Evolutionary conservation across 2,329 filamentous ascomycete species (phyloP).

Genomic region (Colletotrichum lupini): DNA sequence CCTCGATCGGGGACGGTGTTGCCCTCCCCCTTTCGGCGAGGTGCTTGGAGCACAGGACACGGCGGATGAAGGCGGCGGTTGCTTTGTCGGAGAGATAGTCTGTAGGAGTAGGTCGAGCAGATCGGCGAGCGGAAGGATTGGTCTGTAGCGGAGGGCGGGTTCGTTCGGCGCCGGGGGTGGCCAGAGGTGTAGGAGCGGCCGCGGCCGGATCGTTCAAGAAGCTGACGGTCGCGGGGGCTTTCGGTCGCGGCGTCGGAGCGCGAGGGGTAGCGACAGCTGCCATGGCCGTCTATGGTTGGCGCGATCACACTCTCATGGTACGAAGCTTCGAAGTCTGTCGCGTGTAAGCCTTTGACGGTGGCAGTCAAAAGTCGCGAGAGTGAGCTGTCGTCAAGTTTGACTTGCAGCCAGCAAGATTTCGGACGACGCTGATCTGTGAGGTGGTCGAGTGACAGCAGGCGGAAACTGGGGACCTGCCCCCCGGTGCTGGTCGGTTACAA

Average conservation of each 20-base stretch:
- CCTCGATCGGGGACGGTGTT: conserved; percentile 74
- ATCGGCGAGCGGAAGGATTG: conserved; percentile 39
- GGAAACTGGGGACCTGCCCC: conserved; percentile 26
- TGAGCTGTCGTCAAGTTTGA: conserved; percentile 37
- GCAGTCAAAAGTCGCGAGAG: background rate
- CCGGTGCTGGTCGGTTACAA: conserved; percentile 20
- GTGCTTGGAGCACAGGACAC: conserved; percentile 83
- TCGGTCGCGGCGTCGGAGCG: conserved; percentile 38
- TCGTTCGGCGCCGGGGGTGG: conserved; percentile 38
- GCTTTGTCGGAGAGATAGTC: conserved; percentile 79
- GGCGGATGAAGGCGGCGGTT: conserved; percentile 84
- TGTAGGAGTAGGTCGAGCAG: conserved; percentile 47
- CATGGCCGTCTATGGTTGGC: conserved; percentile 36
- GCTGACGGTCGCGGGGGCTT: conserved; percentile 35
- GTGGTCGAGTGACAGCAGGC: conserved; percentile 22
- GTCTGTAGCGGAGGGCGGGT: conserved; percentile 39
- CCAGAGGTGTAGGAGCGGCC: conserved; percentile 18
- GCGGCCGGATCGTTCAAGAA: conserved; percentile 28
- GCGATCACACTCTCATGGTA: conserved; percentile 21
- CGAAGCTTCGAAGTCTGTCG: background rate
- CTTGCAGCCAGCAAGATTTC: conserved; percentile 35
- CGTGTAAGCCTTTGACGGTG: background rate
- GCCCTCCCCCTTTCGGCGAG: conserved; percentile 66
- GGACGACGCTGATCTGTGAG: conserved; percentile 27
- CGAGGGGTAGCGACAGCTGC: conserved; percentile 37